Evolutionary conservation across 345 rosid genomes (phyloP).

Genomic region (Orychophragmus violaceus): DNA sequence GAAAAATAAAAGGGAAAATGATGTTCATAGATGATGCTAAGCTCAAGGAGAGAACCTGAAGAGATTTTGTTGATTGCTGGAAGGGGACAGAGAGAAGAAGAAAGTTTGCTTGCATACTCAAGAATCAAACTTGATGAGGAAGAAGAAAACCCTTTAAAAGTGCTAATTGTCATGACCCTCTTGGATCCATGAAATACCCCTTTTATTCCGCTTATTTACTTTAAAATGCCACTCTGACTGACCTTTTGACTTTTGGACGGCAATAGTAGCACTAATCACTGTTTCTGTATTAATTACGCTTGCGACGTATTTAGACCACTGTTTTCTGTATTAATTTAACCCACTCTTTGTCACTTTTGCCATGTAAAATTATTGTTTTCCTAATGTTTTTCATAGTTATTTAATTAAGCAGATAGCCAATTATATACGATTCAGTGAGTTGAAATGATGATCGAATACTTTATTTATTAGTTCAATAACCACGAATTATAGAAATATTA

Average conservation of each 20-base stretch:
- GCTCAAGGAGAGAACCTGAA: conserved; percentile 14
- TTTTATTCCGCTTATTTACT: not conserved
- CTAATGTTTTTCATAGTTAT: not conserved
- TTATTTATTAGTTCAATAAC: not conserved
- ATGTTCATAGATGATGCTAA: conserved; percentile 8
- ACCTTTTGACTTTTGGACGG: conserved; percentile 5
- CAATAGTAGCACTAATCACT: not conserved
- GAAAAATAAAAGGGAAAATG: not conserved
- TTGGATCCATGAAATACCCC: not conserved
- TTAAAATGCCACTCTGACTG: conserved; percentile 14
- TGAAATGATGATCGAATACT: not conserved
- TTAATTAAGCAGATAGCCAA: not conserved
- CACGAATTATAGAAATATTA: not conserved
- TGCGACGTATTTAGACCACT: not conserved
- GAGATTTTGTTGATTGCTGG: not conserved
- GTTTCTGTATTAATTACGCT: not conserved
- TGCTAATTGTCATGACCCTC: conserved; percentile 26
- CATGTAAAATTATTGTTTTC: not conserved
- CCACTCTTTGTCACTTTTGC: not conserved
- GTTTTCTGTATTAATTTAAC: too few relatives aligned
- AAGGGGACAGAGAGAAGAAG: conserved; percentile 18
- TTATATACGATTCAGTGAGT: too few relatives aligned
- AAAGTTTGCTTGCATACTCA: conserved; percentile 10
- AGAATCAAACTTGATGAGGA: conserved; percentile 21
- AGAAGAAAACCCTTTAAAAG: conserved; percentile 15